Conservation (phyloP, 179 eudicot species). For the Actinidia polygama region DNA sequence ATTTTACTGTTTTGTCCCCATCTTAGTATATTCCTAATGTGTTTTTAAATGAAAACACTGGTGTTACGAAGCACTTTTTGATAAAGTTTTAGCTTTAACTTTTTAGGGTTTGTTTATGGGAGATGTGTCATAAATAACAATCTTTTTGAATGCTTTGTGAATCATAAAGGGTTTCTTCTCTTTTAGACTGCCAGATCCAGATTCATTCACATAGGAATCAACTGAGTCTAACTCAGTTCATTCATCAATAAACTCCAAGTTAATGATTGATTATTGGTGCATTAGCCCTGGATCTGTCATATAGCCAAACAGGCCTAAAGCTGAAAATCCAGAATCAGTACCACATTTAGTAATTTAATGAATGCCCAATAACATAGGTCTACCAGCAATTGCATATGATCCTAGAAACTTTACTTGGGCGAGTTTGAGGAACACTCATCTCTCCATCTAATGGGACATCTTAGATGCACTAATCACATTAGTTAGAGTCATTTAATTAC, state of each 20-base stretch:
- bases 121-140: background rate
- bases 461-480: no score
- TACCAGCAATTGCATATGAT: no score
- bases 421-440: no score
- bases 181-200: background rate
- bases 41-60: background rate
- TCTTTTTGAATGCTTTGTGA: background rate
- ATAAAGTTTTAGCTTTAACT: background rate
- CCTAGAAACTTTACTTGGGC: no score
- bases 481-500: no score
- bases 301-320: background rate
- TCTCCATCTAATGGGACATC: no score
- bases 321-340: background rate
- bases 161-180: background rate
- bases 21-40: background rate
- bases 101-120: background rate
- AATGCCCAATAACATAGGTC: no score
- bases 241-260: slow-evolving; percentile 6
- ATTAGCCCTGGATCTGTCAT: background rate
- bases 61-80: background rate
- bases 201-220: background rate
- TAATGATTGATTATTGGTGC: background rate
- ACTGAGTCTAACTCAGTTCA: slow-evolving; percentile 3
- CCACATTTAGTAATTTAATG: no score
- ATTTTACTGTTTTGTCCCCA: background rate